Percentiles rank a stretch among this genome's conserved stretches.
Evolutionary conservation across 306 rosid genomes (phyloP).

Genomic region (Hippophae gyantsensis): DNA sequence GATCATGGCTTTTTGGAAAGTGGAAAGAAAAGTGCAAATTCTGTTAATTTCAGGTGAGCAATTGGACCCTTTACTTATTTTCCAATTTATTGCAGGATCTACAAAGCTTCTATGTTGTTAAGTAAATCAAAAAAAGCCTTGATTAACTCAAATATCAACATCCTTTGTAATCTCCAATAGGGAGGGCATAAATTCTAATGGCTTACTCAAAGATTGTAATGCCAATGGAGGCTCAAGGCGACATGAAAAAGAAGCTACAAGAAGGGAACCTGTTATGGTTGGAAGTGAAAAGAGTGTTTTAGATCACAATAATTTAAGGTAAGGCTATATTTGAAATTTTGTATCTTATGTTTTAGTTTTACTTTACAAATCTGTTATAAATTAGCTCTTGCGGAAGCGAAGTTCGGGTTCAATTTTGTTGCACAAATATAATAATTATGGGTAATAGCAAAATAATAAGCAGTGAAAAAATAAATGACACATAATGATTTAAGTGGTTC

Average conservation of each 20-base stretch:
- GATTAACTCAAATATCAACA: slow-evolving; percentile 6
- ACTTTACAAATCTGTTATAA: neutral
- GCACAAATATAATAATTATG: too few relatives aligned
- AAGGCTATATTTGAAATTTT: slow-evolving; percentile 15
- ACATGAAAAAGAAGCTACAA: slow-evolving; percentile 31
- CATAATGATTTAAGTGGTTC: too few relatives aligned
- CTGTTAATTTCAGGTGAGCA: slow-evolving; percentile 28
- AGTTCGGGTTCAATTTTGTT: too few relatives aligned
- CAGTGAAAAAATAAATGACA: too few relatives aligned
- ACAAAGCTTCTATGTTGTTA: slow-evolving; percentile 3
- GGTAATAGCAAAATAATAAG: too few relatives aligned
- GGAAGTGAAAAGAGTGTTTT: slow-evolving; percentile 29
- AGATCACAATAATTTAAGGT: slow-evolving; percentile 36
- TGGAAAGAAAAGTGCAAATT: slow-evolving; percentile 32
- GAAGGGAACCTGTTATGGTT: slow-evolving; percentile 22
- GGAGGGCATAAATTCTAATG: slow-evolving; percentile 36
- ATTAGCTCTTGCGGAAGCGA: too few relatives aligned
- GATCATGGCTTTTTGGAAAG: slow-evolving; percentile 14
- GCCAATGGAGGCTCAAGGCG: slow-evolving; percentile 24
- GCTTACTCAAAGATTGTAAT: slow-evolving; percentile 22
- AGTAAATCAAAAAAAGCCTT: neutral
- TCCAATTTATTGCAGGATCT: slow-evolving; percentile 10
- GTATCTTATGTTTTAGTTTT: slow-evolving; percentile 9
- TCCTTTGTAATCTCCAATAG: slow-evolving; percentile 31
- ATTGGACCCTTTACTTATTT: slow-evolving; percentile 6